Base-by-base conservation (phyloP, 108 stramenopile species). In the Stephanodiscus minutulus region DNA sequence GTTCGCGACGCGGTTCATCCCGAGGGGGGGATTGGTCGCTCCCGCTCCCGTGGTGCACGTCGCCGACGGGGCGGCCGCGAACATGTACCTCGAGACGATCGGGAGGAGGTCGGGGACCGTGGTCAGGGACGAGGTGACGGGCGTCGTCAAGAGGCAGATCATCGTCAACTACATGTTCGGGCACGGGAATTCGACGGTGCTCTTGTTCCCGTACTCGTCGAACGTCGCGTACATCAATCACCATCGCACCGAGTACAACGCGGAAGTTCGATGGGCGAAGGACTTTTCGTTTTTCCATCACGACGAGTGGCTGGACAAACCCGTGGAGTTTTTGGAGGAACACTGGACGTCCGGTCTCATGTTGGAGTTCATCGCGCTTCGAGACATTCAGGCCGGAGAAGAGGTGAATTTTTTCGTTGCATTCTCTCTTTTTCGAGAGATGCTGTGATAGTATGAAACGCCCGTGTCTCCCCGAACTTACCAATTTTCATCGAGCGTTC, bases 81-180 rank as follows among this genome's bases (percentile, higher is more conserved):
- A 61, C 59, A 87, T 84, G 83, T 86, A 73, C 47, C 64, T 53
- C 6, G 79, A 73, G 11, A 64, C 39, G 55, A 72, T 77, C 31
- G 79, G n/a, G n/a, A n/a, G 81, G 7, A 47, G 61, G 13, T 52
- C 58, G 36, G 67, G 44, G 12, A 77, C 79, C 35, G 33, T 85
- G 6, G 67, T 78, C 1, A 49, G 77, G 10, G 74, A 82, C n/a
- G 66, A 64, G 33, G 44, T 48, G 31, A 35, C 66, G 2, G 71
- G 83, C 18, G 22, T 81, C 15, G 27, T 73, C 64, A 68, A 24
- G 48, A 82, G 84, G 47, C 86, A 95, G 54, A 63, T 95, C 17
- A 70, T 95, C 29, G 31, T 87, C 35, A 95, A 95, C 65, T 95
- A 95, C 71, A 83, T 81, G 44, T 92, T 91, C 67, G 84, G 87